Percentiles rank a stretch among this genome's conserved stretches.
Conservation (phyloP, 805 yeast species). For the Pichia nakasei region DNA sequence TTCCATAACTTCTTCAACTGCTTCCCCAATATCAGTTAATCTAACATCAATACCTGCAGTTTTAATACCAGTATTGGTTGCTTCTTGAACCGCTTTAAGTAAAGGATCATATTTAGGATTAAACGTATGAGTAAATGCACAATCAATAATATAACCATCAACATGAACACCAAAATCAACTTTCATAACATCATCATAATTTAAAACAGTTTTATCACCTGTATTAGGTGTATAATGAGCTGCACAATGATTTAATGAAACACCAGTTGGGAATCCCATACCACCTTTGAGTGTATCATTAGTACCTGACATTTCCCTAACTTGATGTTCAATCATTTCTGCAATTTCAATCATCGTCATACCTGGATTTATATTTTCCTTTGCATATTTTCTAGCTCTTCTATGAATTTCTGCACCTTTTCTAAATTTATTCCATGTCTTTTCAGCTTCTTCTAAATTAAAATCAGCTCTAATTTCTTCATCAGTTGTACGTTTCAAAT, state of each 20-base stretch:
- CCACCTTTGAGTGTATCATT: constrained; percentile 71
- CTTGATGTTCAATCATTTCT: constrained; percentile 77
- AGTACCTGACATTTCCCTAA: constrained; percentile 53
- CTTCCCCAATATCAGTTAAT: constrained; percentile 89
- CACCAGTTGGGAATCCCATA: constrained; percentile 97
- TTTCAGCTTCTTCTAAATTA: constrained; percentile 6
- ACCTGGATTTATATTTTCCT: constrained; percentile 73
- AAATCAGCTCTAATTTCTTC: constrained; percentile 50
- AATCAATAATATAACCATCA: constrained; percentile 87
- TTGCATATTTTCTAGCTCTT: constrained; percentile 76
- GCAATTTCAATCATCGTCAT: constrained; percentile 88
- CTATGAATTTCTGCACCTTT: constrained; percentile 96
- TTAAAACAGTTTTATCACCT: constrained; percentile 76
- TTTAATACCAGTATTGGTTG: constrained; percentile 87
- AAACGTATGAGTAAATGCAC: constrained; percentile 89
- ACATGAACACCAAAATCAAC: constrained; percentile 96
- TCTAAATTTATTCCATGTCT: constrained; percentile 79
- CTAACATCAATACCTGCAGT: constrained; percentile 96
- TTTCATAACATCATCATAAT: constrained; percentile 89
- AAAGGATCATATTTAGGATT: constrained; percentile 75
- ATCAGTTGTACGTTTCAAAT: constrained; percentile 65
- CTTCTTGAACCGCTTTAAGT: constrained; percentile 79
- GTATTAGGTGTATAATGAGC: constrained; percentile 98
- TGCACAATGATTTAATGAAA: constrained; percentile 87
- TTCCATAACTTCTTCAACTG: constrained; percentile 96